Evolutionary conservation across 2,329 filamentous ascomycete species (phyloP).

Genomic region (Paecilomyces formosus): DNA sequence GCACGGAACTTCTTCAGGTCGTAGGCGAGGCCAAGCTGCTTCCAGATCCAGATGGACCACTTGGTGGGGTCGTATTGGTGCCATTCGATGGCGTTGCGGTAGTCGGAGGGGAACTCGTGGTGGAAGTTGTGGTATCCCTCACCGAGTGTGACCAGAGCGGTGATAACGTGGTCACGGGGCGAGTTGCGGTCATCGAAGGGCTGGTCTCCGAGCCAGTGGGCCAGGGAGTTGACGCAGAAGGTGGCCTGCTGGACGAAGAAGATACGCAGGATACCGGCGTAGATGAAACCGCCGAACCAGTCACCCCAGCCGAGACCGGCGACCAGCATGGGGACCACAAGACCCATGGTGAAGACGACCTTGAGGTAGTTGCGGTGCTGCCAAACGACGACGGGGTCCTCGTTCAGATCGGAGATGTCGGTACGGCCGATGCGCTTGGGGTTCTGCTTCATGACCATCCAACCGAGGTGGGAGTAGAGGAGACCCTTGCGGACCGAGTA

Average conservation of each 20-base stretch:
- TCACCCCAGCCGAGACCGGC: constrained; percentile 75
- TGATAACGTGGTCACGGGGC: constrained; percentile 80
- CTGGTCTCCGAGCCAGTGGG: constrained; percentile 87
- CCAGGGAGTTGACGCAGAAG: constrained; percentile 87
- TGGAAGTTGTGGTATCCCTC: constrained; percentile 96
- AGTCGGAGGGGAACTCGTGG: constrained; percentile 89
- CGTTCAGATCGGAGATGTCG: constrained; percentile 82
- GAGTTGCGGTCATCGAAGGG: constrained; percentile 91
- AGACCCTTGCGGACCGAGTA: constrained; percentile 87
- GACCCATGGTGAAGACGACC: constrained; percentile 67
- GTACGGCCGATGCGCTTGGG: constrained; percentile 81
- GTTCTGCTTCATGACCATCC: constrained; percentile 94
- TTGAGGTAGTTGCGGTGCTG: constrained; percentile 84
- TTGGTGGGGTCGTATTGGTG: constrained; percentile 89
- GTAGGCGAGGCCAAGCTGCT: constrained; percentile 74
- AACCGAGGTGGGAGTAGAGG: constrained; percentile 75
- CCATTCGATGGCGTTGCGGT: constrained; percentile 87
- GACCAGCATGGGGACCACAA: constrained; percentile 67
- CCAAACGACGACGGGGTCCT: constrained; percentile 77
- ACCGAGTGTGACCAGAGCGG: constrained; percentile 74
- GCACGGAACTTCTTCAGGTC: constrained; percentile 84
- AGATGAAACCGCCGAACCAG: constrained; percentile 74
- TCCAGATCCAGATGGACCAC: constrained; percentile 80
- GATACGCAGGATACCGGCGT: constrained; percentile 76
- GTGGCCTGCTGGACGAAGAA: constrained; percentile 89